Evolutionary conservation across 352 stramenopile genomes (phyloP).

Genomic region (Phytophthora pseudosyringae): DNA sequence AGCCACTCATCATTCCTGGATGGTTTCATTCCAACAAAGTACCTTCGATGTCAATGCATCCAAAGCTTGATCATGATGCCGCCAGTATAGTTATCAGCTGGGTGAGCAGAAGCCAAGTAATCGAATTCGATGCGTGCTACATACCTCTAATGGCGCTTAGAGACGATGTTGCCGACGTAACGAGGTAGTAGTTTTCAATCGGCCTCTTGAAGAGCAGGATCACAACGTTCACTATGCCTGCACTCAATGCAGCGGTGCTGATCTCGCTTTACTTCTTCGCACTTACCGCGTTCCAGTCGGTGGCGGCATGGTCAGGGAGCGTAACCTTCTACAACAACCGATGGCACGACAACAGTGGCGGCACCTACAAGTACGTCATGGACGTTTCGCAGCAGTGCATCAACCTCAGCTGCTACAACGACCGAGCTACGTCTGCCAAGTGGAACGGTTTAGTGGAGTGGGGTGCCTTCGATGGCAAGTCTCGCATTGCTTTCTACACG

Average conservation of each 20-base stretch:
- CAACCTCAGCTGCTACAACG: constrained; percentile 40
- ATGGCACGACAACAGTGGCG: constrained; percentile 10
- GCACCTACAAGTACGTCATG: constrained; percentile 29
- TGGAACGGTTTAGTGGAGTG: constrained; percentile 22
- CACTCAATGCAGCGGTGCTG: neutral
- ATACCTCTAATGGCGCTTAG: neutral
- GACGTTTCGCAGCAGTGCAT: constrained; percentile 28
- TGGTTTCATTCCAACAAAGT: neutral
- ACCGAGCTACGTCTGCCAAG: constrained; percentile 32
- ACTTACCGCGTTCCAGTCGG: neutral
- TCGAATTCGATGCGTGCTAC: no score
- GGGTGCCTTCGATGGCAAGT: constrained; percentile 15
- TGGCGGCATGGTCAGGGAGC: constrained; percentile 17
- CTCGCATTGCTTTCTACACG: constrained; percentile 37
- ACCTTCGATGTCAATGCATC: neutral
- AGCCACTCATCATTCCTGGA: neutral
- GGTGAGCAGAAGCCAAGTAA: no score
- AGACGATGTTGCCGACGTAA: neutral
- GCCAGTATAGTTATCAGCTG: no score
- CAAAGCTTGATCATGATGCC: no score
- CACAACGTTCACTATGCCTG: neutral
- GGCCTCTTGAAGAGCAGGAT: neutral
- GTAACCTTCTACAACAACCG: constrained; percentile 32
- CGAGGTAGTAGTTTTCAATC: neutral
- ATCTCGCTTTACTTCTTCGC: neutral